Conservation (phyloP, 768 basidiomycete genomes). For the Lentinula raphanica region DNA sequence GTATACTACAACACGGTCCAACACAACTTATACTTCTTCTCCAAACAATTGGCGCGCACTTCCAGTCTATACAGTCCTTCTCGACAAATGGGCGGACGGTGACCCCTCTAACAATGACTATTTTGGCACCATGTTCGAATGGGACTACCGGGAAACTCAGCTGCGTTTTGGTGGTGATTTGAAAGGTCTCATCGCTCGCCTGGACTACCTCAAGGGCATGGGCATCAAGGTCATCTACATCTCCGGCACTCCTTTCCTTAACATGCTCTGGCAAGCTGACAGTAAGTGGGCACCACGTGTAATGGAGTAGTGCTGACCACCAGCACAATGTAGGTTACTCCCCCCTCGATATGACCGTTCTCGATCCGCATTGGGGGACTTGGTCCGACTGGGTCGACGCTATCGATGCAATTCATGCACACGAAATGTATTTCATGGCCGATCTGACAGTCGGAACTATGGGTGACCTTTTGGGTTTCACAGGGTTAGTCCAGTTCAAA, state of each 20-base stretch:
- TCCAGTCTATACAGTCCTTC: slow-evolving; percentile 74
- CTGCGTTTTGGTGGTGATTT: slow-evolving; percentile 88
- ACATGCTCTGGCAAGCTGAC: slow-evolving; percentile 96
- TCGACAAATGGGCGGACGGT: slow-evolving; percentile 94
- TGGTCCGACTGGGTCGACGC: slow-evolving; percentile 71
- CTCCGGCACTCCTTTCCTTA: slow-evolving; percentile 87
- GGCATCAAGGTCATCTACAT: slow-evolving; percentile 83
- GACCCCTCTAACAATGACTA: slow-evolving; percentile 90
- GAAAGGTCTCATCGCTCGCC: slow-evolving; percentile 62
- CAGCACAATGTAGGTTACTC: slow-evolving; percentile 65
- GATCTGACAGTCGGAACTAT: slow-evolving; percentile 96
- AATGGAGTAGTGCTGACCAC: slow-evolving; percentile 9
- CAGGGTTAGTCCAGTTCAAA: slow-evolving; percentile 52
- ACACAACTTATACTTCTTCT: slow-evolving; percentile 68
- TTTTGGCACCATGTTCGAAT: slow-evolving; percentile 75
- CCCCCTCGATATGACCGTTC: slow-evolving; percentile 82
- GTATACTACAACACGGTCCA: slow-evolving; percentile 58
- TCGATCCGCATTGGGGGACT: slow-evolving; percentile 92
- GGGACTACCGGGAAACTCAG: slow-evolving; percentile 85
- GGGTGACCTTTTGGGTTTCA: slow-evolving; percentile 80
- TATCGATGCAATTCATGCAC: slow-evolving; percentile 72
- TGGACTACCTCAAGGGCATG: slow-evolving; percentile 93
- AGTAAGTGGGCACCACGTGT: slow-evolving; percentile 48
- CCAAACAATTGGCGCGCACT: slow-evolving; percentile 83
- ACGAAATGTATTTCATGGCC: slow-evolving; percentile 87